A percentile compares a stretch with the other conserved stretches of the same genome.
Conservation (phyloP, 495 filamentous ascomycete species). For the Extremus antarcticus region DNA sequence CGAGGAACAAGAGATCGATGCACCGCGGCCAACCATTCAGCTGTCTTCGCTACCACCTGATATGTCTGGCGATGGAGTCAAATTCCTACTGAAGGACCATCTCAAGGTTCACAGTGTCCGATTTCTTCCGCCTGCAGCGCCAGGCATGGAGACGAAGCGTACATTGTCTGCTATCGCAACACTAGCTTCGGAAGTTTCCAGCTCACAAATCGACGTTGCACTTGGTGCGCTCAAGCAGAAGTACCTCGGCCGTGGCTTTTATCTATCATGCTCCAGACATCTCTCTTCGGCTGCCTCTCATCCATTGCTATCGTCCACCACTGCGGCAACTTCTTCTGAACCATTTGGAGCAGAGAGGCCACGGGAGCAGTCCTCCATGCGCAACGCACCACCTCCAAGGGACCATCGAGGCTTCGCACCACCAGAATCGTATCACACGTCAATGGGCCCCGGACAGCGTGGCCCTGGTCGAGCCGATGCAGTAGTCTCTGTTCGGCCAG, state of each 20-base stretch:
- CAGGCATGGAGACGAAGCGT: slow-evolving; percentile 55
- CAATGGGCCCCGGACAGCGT: not conserved
- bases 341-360: slow-evolving; percentile 74
- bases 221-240: slow-evolving; percentile 71
- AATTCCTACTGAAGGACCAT: slow-evolving; percentile 55
- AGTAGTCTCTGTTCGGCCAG: slow-evolving; percentile 64
- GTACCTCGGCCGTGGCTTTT: slow-evolving; percentile 81
- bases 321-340: slow-evolving; percentile 41
- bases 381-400: slow-evolving; percentile 48
- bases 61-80: slow-evolving; percentile 63
- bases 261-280: slow-evolving; percentile 68
- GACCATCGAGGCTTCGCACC: slow-evolving; percentile 69
- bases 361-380: slow-evolving; percentile 40
- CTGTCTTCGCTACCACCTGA: slow-evolving; percentile 51
- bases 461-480: slow-evolving; percentile 33
- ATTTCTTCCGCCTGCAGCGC: slow-evolving; percentile 52
- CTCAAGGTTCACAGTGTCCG: slow-evolving; percentile 69
- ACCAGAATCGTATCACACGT: slow-evolving; percentile 50
- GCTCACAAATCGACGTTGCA: slow-evolving; percentile 70
- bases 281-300: slow-evolving; percentile 71
- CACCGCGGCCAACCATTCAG: slow-evolving; percentile 79
- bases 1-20: slow-evolving; percentile 44
- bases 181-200: slow-evolving; percentile 71
- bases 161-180: slow-evolving; percentile 77
- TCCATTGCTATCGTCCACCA: slow-evolving; percentile 37